phyloP scores from a whole-genome alignment of 805 yeast species.

The Teunomyces aglyptinius region DNA sequence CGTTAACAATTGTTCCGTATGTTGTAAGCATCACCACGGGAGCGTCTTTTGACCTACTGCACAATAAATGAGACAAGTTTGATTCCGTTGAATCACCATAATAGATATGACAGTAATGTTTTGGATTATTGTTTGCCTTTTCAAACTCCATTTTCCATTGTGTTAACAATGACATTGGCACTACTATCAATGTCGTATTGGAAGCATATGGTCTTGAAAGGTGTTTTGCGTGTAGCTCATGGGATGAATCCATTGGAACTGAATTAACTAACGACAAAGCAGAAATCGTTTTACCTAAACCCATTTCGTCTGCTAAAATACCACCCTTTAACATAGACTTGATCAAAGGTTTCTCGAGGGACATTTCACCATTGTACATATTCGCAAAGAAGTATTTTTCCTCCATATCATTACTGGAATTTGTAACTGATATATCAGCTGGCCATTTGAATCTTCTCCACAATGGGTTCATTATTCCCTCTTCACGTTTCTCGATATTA shows the following conservation, averaged over 20 bases:
- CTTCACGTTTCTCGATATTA: constrained; percentile 30
- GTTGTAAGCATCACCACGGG: constrained; percentile 80
- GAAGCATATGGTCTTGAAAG: constrained; percentile 53
- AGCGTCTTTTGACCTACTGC: constrained; percentile 38
- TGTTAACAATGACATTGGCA: constrained; percentile 86
- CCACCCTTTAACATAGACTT: constrained; percentile 72
- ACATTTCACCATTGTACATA: constrained; percentile 75
- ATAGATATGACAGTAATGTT: constrained; percentile 56
- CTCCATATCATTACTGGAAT: constrained; percentile 4
- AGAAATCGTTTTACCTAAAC: constrained; percentile 89
- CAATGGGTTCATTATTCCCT: constrained; percentile 71
- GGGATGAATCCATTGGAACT: constrained; percentile 50
- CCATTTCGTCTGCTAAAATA: constrained; percentile 95
- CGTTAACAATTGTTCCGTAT: constrained; percentile 82
- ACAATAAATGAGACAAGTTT: constrained; percentile 48
- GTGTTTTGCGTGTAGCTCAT: constrained; percentile 10
- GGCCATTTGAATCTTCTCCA: constrained; percentile 88
- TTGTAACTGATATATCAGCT: constrained; percentile 36
- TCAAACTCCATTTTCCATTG: constrained; percentile 88
- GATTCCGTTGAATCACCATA: constrained; percentile 65
- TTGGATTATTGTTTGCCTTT: constrained; percentile 48
- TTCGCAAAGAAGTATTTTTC: constrained; percentile 64
- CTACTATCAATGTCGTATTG: constrained; percentile 72
- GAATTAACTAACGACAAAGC: constrained; percentile 71
- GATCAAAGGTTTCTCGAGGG: constrained; percentile 63